Evolutionary conservation across 2,329 filamentous ascomycete species (phyloP), one percentile per base, ranked within the genome.

Genomic region (Diatrype stigma): DNA sequence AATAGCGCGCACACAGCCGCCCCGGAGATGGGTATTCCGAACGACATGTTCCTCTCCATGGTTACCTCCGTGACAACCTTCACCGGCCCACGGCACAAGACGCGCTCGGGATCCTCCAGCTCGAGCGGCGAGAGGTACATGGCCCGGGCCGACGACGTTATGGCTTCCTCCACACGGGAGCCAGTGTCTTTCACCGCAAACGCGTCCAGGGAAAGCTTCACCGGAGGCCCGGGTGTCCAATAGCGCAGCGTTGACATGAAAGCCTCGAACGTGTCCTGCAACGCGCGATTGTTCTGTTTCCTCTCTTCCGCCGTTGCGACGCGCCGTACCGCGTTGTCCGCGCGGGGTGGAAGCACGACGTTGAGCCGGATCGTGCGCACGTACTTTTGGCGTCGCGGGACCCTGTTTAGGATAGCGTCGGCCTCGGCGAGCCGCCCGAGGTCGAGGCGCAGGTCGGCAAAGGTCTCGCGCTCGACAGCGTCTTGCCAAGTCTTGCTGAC

Each of bases 381-480:
- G 44, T 46, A 46, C 44, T 28, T 46, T 46, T 30, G 44, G 44
- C 44, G 44, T 32, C 44, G 21, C 44, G 44, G 44, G 44, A 46
- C 44, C 44, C 44, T 22, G 44, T 28, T 46, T 4, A 46, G 44
- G 17, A 46, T 46, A 17, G 22, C 44, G 11, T 46, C 28, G 44
- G 44, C 44, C 21, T 46, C 44, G 23, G 44, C 23, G 23, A 46
- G 22, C 21, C 44, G 21, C 6, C 21, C 17, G 21, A 46, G 44
- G 28, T 46, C 23, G 10, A 46, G 44, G 44, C 23, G 44, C 23
- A 49, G 26, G 6, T 30, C 26, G 26, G 47, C 53, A 32, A 45
- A 42, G 40, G 37, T 40, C 37, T 40, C 37, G 37, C 37, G 37
- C 37, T 40, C 42, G 23, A 26, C 22, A 22, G 22, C 42, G 42